Base-by-base conservation (phyloP, 1,139 yeast species). In the Taphrina pruni region DNA sequence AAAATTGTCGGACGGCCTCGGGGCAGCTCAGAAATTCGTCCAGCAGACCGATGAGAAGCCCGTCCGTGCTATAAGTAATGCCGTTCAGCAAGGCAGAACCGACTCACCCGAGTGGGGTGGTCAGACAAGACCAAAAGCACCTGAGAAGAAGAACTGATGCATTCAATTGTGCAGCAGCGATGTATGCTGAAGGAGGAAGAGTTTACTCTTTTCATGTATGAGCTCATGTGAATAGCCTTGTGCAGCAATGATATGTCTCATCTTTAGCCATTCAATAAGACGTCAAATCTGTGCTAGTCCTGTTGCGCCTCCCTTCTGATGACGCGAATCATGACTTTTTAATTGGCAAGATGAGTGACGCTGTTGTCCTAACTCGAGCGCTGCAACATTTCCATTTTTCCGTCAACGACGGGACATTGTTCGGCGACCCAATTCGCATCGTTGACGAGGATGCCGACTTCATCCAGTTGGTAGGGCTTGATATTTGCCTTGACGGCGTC, bases 351-450 rank as follows among this genome's bases (percentile, higher is more conserved):
- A 26, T 26, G 32, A 2, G 32, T 1, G 32, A 26, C 32, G 4
- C 2, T 26, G 1, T 26, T 26, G 32, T 26, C 4, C 32, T 26
- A 26, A 26, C 1, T 26, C 32, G 32, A 26, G 32, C 32, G 43
- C 48, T 45, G 12, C 20, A 45, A 17, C 20, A n/a, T 41, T 41
- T 65, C 69, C 64, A 57, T 65, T 12, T 26, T 46, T 12, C 64
- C 48, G 14, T 56, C 57, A 1, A 65, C 58, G 7, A 85, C 81
- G 0, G 88, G 88, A 50, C 87, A 80, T 71, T 86, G 84, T 70
- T 82, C 83, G 8, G 88, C 82, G 1, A 90, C 90, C 97, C 97
- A 91, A 76, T 89, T 86, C 45, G 88, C 84, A 77, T 94, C 97
- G 71, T 98, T 82, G 67, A 94, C 78, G 56, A 84, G 82, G 67